Evolutionary conservation across 1,139 yeast genomes (phyloP).

Genomic region (Debaryomycetaceae sp.): DNA sequence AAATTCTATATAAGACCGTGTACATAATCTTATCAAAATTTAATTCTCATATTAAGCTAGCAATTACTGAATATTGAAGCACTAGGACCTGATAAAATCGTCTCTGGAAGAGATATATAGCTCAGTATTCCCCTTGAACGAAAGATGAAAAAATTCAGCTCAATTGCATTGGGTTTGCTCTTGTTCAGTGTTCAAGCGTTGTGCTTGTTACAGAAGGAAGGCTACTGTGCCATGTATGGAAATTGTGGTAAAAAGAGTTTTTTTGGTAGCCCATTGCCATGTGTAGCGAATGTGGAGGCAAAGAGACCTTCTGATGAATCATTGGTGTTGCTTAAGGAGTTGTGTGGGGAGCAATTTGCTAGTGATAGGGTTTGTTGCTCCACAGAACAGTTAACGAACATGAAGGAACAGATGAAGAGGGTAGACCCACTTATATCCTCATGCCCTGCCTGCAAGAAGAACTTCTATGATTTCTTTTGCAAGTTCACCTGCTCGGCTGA

Average conservation of each 20-base stretch:
- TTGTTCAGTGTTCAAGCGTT: neutral
- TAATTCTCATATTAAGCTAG: neutral
- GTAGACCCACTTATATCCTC: constrained; percentile 82
- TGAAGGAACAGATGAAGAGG: constrained; percentile 55
- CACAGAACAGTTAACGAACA: constrained; percentile 28
- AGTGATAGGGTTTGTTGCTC: constrained; percentile 39
- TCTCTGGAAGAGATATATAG: no score
- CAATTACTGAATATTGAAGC: neutral
- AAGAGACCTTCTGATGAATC: constrained; percentile 43
- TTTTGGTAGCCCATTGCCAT: constrained; percentile 79
- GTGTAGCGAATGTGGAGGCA: constrained; percentile 58
- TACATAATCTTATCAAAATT: neutral
- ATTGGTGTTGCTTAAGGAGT: constrained; percentile 42
- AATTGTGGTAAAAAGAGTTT: constrained; percentile 77
- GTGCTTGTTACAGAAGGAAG: constrained; percentile 21
- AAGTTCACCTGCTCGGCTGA: constrained; percentile 87
- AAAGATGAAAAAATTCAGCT: neutral
- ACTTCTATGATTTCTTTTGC: constrained; percentile 83
- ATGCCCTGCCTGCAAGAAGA: constrained; percentile 91
- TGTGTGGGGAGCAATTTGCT: constrained; percentile 72
- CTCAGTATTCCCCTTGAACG: no score
- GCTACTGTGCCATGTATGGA: constrained; percentile 58
- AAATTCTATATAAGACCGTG: no score
- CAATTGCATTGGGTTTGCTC: neutral
- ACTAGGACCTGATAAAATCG: no score